Conservation (phyloP, 192 early-diverging fungal genomes). For the Coemansia sp. region DNA sequence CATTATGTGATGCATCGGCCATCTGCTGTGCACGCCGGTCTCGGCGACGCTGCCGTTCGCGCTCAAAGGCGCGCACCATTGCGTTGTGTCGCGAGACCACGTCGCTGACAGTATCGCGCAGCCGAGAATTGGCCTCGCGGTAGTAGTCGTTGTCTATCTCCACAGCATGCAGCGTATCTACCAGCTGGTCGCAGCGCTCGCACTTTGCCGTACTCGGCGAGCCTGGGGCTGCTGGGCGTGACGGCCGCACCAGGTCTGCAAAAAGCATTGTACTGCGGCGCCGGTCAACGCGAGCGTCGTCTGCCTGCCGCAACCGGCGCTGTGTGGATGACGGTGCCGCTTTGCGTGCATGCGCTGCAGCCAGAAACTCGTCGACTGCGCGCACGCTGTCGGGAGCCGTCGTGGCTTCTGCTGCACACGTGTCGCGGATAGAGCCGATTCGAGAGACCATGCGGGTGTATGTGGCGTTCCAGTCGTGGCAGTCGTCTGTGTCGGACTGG, state of each 20-base stretch:
- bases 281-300: slow-evolving; percentile 29
- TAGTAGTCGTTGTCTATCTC: slow-evolving; percentile 55
- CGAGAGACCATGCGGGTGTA: slow-evolving; percentile 5
- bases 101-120: slow-evolving; percentile 38
- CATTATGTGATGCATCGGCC: slow-evolving; percentile 24
- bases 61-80: slow-evolving; percentile 42
- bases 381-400: background rate
- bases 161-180: slow-evolving; percentile 33
- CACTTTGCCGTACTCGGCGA: slow-evolving; percentile 5
- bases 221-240: slow-evolving; percentile 1
- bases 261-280: slow-evolving; percentile 47
- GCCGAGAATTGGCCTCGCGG: slow-evolving; percentile 51
- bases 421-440: slow-evolving; percentile 14
- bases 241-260: slow-evolving; percentile 32
- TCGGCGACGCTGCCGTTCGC: slow-evolving; percentile 31
- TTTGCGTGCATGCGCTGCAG: too few species aligned
- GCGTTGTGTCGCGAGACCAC: slow-evolving; percentile 51
- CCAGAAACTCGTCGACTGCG: slow-evolving; percentile 6
- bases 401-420: slow-evolving; percentile 1
- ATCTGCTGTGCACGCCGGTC: slow-evolving; percentile 23
- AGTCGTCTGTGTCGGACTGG: background rate
- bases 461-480: background rate
- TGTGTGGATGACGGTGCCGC: background rate
- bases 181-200: slow-evolving; percentile 38
- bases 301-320: slow-evolving; percentile 5